Conservation (phyloP, 805 yeast genomes). For the Myxozyma sirexii region DNA sequence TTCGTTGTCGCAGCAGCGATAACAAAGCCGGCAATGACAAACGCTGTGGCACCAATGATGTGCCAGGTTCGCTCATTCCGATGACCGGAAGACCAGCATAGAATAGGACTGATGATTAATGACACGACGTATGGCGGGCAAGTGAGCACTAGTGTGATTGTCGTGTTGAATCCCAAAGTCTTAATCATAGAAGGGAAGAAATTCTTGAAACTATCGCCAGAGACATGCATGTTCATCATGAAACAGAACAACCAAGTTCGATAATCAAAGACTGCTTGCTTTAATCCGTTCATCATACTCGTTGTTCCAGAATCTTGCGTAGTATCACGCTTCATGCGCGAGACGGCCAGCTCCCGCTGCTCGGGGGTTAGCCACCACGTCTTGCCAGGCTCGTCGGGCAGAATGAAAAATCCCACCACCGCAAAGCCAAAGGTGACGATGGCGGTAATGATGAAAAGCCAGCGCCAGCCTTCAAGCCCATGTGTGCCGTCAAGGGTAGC, state of each 20-base stretch:
- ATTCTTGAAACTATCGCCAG: slow-evolving; percentile 46
- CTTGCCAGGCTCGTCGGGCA: slow-evolving; percentile 53
- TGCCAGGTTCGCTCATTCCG: slow-evolving; percentile 31
- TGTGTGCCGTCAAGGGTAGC: slow-evolving; percentile 45
- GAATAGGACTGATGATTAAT: slow-evolving; percentile 47
- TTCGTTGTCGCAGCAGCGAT: slow-evolving; percentile 11
- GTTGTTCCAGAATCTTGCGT: slow-evolving; percentile 37
- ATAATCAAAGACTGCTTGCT: slow-evolving; percentile 18
- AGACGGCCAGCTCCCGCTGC: slow-evolving; percentile 28
- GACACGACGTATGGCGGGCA: slow-evolving; percentile 63
- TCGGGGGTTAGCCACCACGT: slow-evolving; percentile 28
- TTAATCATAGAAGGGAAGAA: slow-evolving; percentile 61
- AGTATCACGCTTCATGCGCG: slow-evolving; percentile 35
- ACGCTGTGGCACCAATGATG: slow-evolving; percentile 4
- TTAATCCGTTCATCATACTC: slow-evolving; percentile 15
- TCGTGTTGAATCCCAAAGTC: slow-evolving; percentile 53
- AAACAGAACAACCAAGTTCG: slow-evolving; percentile 21
- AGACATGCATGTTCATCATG: slow-evolving; percentile 21
- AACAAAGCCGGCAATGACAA: slow-evolving; percentile 13
- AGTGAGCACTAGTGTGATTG: slow-evolving; percentile 56
- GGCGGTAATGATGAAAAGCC: slow-evolving; percentile 56
- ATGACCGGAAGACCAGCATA: slow-evolving; percentile 40
- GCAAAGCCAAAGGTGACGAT: slow-evolving; percentile 42
- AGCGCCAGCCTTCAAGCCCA: slow-evolving; percentile 52
- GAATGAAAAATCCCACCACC: slow-evolving; percentile 45